Conservation (phyloP, 345 rosid species). For the Raphanus sativus region DNA sequence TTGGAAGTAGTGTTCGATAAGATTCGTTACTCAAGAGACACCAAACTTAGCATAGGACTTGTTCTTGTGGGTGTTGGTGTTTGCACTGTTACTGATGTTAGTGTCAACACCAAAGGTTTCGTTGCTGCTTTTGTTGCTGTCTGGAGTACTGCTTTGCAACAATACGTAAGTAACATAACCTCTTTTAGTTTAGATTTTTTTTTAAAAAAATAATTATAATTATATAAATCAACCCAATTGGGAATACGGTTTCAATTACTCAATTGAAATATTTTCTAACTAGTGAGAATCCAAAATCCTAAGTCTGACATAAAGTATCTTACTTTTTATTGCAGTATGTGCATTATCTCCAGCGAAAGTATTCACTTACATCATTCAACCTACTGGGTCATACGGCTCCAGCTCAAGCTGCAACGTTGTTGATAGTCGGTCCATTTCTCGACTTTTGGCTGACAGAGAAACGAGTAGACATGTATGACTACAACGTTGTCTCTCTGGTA, state of each 20-base stretch:
- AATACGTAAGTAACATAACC: slow-evolving; percentile 54
- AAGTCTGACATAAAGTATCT: not conserved
- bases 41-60: slow-evolving; percentile 72
- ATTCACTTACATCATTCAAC: slow-evolving; percentile 79
- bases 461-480: slow-evolving; percentile 64
- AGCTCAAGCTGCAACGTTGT: slow-evolving; percentile 80
- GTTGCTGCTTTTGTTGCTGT: slow-evolving; percentile 79
- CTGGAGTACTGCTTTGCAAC: slow-evolving; percentile 91
- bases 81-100: slow-evolving; percentile 90
- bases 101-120: slow-evolving; percentile 75
- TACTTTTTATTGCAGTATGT: slow-evolving; percentile 62
- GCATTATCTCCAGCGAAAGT: slow-evolving; percentile 75
- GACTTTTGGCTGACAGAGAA: slow-evolving; percentile 77
- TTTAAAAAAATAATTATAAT: no score
- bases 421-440: slow-evolving; percentile 71
- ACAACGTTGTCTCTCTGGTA: slow-evolving; percentile 56
- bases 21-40: slow-evolving; percentile 77
- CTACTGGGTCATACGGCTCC: slow-evolving; percentile 92
- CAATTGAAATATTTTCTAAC: no score
- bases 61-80: slow-evolving; percentile 92
- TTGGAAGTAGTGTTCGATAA: slow-evolving; percentile 84
- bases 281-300: no score
- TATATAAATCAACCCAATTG: no score
- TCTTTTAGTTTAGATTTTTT: no score
- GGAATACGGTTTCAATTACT: no score